phyloP scores from a whole-genome alignment of 129 eudicot genomes.

The Gnaphalium uliginosum region DNA sequence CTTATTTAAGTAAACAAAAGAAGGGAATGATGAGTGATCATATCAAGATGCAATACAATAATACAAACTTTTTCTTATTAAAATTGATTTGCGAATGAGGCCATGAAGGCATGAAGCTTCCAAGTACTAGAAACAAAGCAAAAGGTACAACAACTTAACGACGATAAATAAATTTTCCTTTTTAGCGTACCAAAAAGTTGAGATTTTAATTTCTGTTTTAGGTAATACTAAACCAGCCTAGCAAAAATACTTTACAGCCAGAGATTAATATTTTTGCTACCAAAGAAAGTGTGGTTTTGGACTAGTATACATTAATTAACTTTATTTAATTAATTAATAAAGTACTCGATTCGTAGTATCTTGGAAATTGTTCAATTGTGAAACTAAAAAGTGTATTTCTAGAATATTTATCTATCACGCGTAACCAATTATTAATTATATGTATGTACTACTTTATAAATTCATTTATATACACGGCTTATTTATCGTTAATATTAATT shows the following conservation, averaged over 20 bases:
- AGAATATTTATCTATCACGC: background rate
- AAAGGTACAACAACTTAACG: constrained; percentile 23
- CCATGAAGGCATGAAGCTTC: constrained; percentile 32
- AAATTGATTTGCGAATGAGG: background rate
- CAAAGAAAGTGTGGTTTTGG: constrained; percentile 39
- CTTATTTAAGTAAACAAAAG: background rate
- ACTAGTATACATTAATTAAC: background rate
- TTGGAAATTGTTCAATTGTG: background rate
- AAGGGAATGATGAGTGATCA: background rate
- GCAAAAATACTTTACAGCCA: constrained; percentile 41
- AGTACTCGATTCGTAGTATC: background rate
- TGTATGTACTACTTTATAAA: too few species aligned
- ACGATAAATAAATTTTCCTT: constrained; percentile 18
- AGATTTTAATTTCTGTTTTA: constrained; percentile 16
- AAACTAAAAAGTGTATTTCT: background rate
- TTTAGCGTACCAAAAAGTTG: constrained; percentile 17
- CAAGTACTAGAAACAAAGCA: constrained; percentile 28
- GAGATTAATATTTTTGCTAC: background rate
- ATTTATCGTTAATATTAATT: too few species aligned
- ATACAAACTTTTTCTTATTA: constrained; percentile 8
- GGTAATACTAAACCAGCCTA: constrained; percentile 40
- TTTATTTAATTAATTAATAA: too few species aligned
- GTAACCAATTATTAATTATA: too few species aligned
- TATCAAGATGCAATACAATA: constrained; percentile 1
- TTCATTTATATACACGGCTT: too few species aligned